Evolutionary conservation across 1,139 yeast species (phyloP).

Genomic region (Blastobotrys ciferrii): DNA sequence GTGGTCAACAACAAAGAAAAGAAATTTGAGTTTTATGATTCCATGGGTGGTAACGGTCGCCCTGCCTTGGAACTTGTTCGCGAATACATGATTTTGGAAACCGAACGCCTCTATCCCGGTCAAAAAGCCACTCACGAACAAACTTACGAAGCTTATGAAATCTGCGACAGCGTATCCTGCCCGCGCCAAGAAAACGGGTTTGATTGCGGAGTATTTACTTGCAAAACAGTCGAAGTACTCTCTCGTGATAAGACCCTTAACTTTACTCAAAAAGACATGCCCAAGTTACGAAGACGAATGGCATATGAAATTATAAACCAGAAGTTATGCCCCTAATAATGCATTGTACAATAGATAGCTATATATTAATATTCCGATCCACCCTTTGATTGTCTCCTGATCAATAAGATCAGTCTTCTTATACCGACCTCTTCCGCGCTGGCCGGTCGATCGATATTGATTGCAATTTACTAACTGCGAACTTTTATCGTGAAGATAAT

Average conservation of each 20-base stretch:
- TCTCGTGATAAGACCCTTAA: slow-evolving; percentile 46
- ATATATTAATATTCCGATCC: background rate
- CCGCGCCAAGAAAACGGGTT: slow-evolving; percentile 90
- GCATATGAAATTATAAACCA: slow-evolving; percentile 45
- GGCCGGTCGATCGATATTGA: no score
- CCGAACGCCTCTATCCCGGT: slow-evolving; percentile 30
- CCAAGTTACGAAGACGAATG: slow-evolving; percentile 64
- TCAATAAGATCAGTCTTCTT: no score
- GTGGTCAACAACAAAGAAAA: slow-evolving; percentile 62
- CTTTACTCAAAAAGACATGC: slow-evolving; percentile 72
- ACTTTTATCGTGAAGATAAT: no score
- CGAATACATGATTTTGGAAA: slow-evolving; percentile 42
- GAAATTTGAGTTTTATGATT: slow-evolving; percentile 72
- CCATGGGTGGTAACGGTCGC: slow-evolving; percentile 59
- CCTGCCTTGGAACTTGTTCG: slow-evolving; percentile 52
- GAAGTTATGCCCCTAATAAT: slow-evolving; percentile 1
- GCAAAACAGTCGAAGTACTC: slow-evolving; percentile 69
- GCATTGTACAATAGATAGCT: slow-evolving; percentile 4
- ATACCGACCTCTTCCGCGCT: no score
- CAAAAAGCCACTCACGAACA: slow-evolving; percentile 39
- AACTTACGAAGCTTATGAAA: slow-evolving; percentile 29
- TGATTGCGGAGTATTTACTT: slow-evolving; percentile 94
- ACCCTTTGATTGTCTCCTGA: background rate
- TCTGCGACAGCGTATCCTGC: slow-evolving; percentile 44
- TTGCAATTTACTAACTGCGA: no score